phyloP scores from a whole-genome alignment of 2,329 filamentous ascomycete species.

The Trichoderma sp. region DNA sequence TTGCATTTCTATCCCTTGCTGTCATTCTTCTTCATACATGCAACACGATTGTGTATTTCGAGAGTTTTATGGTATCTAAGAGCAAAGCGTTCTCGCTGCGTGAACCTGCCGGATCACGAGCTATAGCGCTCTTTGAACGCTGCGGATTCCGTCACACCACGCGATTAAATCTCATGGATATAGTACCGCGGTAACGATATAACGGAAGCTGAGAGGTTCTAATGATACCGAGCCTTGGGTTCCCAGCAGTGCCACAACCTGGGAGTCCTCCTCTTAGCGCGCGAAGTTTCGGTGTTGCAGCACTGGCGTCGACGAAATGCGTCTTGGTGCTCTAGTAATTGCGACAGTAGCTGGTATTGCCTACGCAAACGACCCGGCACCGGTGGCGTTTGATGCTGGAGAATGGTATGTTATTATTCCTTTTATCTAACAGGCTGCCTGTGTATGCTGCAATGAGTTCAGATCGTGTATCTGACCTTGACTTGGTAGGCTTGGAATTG shows the following conservation, averaged over 20 bases:
- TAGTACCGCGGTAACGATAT: slow-evolving; percentile 3
- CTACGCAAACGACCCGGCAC: slow-evolving; percentile 30
- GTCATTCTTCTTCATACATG: slow-evolving; percentile 10
- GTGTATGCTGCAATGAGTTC: not conserved
- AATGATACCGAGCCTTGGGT: not conserved
- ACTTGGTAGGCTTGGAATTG: slow-evolving; percentile 59
- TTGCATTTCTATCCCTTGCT: slow-evolving; percentile 5
- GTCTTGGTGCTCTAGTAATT: slow-evolving; percentile 15
- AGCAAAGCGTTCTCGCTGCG: slow-evolving; percentile 1
- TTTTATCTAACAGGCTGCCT: not conserved
- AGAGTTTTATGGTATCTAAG: not conserved
- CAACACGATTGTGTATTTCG: not conserved
- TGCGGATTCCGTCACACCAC: not conserved
- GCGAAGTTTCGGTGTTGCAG: slow-evolving; percentile 2
- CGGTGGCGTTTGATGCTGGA: slow-evolving; percentile 33
- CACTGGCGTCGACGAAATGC: slow-evolving; percentile 29
- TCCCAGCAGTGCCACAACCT: slow-evolving; percentile 3
- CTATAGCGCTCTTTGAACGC: not conserved
- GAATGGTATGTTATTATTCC: slow-evolving; percentile 32
- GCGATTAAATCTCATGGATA: slow-evolving; percentile 20
- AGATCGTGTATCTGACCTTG: not conserved
- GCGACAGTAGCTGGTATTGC: slow-evolving; percentile 23
- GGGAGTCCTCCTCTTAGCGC: slow-evolving; percentile 5
- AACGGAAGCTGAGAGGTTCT: slow-evolving; percentile 3
- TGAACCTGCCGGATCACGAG: slow-evolving; percentile 15